A percentile compares a stretch with the other conserved stretches of the same genome.
These are phyloP conservation scores for Epichloe amarillans DNA, from an alignment of 2,329 filamentous ascomycete genomes.

Conservation along the genomic window DNA sequence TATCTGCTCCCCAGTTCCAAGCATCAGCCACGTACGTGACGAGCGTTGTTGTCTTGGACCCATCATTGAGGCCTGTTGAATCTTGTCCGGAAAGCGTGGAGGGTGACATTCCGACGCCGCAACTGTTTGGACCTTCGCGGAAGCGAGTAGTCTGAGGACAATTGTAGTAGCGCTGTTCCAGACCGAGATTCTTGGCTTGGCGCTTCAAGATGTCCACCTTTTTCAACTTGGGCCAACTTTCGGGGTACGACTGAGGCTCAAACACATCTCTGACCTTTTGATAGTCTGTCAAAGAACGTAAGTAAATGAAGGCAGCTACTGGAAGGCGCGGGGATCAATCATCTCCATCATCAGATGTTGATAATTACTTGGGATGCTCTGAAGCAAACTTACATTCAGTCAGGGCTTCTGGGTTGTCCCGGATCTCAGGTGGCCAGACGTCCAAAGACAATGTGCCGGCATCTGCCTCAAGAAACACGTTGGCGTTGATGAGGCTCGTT, in stretches of 20 bases:
- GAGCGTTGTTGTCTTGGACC: constrained; percentile 51
- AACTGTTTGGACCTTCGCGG: constrained; percentile 43
- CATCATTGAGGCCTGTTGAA: constrained; percentile 51
- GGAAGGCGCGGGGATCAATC: no score
- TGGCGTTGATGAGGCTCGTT: constrained; percentile 53
- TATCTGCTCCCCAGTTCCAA: constrained; percentile 59
- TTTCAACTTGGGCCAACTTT: constrained; percentile 41
- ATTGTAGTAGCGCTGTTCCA: constrained; percentile 38
- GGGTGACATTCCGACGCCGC: constrained; percentile 49
- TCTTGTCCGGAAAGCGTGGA: constrained; percentile 50
- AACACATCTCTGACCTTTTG: constrained; percentile 40
- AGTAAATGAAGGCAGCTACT: neutral
- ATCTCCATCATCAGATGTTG: no score
- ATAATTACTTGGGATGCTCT: neutral
- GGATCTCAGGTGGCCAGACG: constrained; percentile 46
- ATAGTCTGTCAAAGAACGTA: constrained; percentile 34
- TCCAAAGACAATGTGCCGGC: constrained; percentile 36
- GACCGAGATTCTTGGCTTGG: constrained; percentile 39
- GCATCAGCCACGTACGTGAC: constrained; percentile 57
- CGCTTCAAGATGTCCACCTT: constrained; percentile 44
- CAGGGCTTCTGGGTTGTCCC: constrained; percentile 25
- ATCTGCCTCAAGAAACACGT: constrained; percentile 51
- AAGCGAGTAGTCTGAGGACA: constrained; percentile 53
- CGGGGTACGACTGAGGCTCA: constrained; percentile 44
- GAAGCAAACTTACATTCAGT: constrained; percentile 31